Evolutionary conservation across 23 red algal genomes (phyloP).

Genomic region (Chondrus crispus): DNA sequence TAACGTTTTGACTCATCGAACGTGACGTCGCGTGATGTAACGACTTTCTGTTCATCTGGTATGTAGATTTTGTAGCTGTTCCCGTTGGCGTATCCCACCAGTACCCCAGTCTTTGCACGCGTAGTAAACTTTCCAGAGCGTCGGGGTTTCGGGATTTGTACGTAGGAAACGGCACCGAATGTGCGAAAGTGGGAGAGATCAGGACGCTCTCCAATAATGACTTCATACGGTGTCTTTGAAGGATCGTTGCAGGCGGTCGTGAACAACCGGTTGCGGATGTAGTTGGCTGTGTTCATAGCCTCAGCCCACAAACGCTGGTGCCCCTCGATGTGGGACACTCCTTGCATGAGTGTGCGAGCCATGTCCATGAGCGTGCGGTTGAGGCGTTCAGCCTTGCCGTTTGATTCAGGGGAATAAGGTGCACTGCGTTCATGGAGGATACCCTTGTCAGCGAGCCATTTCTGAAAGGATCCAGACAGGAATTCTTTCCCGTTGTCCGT

Average conservation of each 20-base stretch:
- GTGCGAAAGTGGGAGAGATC: not conserved
- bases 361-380: conserved; percentile 18
- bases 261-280: conserved; percentile 1
- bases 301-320: not conserved
- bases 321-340: not conserved
- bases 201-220: not conserved
- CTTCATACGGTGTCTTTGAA: conserved; percentile 13
- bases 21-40: not conserved
- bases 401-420: conserved; percentile 9
- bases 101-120: not conserved
- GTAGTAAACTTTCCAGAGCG: not conserved
- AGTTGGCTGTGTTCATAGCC: not conserved
- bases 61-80: not conserved
- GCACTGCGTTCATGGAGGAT: not conserved
- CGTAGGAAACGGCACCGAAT: not conserved
- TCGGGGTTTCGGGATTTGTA: not conserved
- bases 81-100: not conserved
- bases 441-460: not conserved
- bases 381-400: conserved; percentile 25
- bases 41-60: not conserved
- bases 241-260: not conserved
- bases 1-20: no score
- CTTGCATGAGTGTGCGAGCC: not conserved
- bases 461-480: not conserved
- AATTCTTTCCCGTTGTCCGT: conserved; percentile 7